These are phyloP conservation scores for Hypomontagnella submonticulosa DNA, from an alignment of 495 filamentous ascomycete species.

Conservation along the genomic window DNA sequence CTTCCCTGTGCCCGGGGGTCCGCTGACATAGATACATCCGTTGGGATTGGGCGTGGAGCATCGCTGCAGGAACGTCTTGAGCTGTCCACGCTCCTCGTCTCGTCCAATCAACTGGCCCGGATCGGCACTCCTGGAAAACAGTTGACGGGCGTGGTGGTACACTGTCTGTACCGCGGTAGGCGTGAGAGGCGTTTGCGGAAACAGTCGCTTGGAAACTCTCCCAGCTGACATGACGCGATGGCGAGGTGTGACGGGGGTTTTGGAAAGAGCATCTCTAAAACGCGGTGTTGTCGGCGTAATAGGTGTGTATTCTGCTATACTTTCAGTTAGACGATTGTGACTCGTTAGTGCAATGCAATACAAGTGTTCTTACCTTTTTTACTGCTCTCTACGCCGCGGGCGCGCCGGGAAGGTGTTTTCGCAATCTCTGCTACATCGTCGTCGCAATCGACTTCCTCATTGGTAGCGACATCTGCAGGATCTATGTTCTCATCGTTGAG, in stretches of 20 bases:
- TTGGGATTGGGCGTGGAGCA: constrained; percentile 69
- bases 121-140: constrained; percentile 82
- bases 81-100: constrained; percentile 78
- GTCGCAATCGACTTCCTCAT: constrained; percentile 54
- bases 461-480: constrained; percentile 55
- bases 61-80: constrained; percentile 74
- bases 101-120: constrained; percentile 84
- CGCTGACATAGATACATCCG: constrained; percentile 95
- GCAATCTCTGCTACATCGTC: constrained; percentile 16
- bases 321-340: constrained; percentile 18
- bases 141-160: constrained; percentile 85
- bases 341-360: background rate
- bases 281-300: constrained; percentile 75
- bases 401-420: constrained; percentile 47
- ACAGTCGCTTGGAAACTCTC: constrained; percentile 62
- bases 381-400: constrained; percentile 21
- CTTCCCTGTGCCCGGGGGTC: constrained; percentile 95
- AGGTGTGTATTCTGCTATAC: constrained; percentile 54
- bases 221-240: constrained; percentile 63
- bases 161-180: constrained; percentile 73
- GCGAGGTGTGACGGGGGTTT: constrained; percentile 57
- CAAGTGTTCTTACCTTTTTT: constrained; percentile 41
- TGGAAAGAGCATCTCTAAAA: constrained; percentile 62
- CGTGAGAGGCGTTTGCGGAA: constrained; percentile 70
- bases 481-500: constrained; percentile 63